phyloP scores from a whole-genome alignment of 768 basidiomycete species.

The Mycena leptocephala region DNA sequence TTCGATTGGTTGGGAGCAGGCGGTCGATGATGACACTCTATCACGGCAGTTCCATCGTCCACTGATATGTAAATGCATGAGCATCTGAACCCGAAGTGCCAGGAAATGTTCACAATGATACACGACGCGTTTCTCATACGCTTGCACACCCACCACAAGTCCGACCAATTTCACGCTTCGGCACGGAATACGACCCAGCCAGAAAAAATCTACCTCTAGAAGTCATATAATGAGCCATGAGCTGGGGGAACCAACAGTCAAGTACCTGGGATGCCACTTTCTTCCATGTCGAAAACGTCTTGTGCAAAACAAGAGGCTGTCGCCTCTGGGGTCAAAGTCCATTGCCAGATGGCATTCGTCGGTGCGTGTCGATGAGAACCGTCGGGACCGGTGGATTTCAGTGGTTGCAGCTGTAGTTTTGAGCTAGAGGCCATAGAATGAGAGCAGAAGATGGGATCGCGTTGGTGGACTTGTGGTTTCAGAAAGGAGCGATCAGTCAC shows the following conservation, averaged over 20 bases:
- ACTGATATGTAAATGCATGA: slow-evolving; percentile 59
- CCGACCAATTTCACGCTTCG: slow-evolving; percentile 76
- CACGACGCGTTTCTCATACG: slow-evolving; percentile 71
- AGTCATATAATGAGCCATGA: slow-evolving; percentile 17
- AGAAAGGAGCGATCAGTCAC: too few species aligned
- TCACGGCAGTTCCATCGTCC: slow-evolving; percentile 83
- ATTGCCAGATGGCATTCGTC: slow-evolving; percentile 56
- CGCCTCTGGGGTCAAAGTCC: slow-evolving; percentile 73
- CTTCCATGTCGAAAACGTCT: slow-evolving; percentile 67
- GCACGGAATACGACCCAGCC: slow-evolving; percentile 83
- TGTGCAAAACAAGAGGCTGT: slow-evolving; percentile 69
- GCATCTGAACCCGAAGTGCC: background rate
- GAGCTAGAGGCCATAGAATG: background rate
- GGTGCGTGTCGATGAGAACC: background rate
- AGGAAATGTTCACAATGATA: slow-evolving; percentile 67
- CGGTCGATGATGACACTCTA: slow-evolving; percentile 74
- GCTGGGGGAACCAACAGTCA: background rate
- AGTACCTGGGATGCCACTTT: slow-evolving; percentile 52
- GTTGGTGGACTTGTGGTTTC: too few species aligned
- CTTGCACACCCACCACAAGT: slow-evolving; percentile 74
- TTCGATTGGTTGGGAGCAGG: slow-evolving; percentile 43
- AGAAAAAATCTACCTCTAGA: slow-evolving; percentile 75
- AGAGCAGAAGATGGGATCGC: background rate
- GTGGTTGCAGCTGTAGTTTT: background rate
- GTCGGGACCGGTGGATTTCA: too few species aligned